Evolutionary conservation across 2,329 filamentous ascomycete genomes (phyloP).

Genomic region (Fusarium ambrosium): DNA sequence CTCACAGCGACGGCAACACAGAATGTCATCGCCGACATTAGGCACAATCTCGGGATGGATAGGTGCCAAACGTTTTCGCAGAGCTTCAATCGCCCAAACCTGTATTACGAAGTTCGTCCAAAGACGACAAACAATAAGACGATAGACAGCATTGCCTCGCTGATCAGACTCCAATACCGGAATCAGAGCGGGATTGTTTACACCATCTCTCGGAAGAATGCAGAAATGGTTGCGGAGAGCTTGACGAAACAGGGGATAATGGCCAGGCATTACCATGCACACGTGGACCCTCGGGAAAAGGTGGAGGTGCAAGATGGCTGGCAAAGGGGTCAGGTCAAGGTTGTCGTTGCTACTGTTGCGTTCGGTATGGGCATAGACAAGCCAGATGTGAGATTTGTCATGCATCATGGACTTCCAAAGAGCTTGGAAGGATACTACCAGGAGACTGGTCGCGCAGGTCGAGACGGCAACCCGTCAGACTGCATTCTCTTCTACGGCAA

Average conservation of each 20-base stretch:
- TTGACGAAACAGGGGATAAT: slow-evolving; percentile 76
- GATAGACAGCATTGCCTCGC: slow-evolving; percentile 65
- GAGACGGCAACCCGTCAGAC: slow-evolving; percentile 87
- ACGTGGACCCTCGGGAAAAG: slow-evolving; percentile 77
- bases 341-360: slow-evolving; percentile 97
- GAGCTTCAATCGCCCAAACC: slow-evolving; percentile 95
- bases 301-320: slow-evolving; percentile 80
- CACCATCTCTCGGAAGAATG: slow-evolving; percentile 85
- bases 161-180: slow-evolving; percentile 79
- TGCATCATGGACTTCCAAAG: slow-evolving; percentile 93
- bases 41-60: slow-evolving; percentile 88
- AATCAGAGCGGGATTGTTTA: slow-evolving; percentile 92
- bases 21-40: slow-evolving; percentile 92
- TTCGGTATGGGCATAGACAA: slow-evolving; percentile 99
- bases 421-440: slow-evolving; percentile 98
- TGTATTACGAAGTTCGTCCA: slow-evolving; percentile 85
- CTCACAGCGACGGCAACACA: slow-evolving; percentile 95
- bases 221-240: slow-evolving; percentile 82
- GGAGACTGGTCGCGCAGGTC: slow-evolving; percentile 93
- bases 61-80: slow-evolving; percentile 85
- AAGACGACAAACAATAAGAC: slow-evolving; percentile 72
- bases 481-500: slow-evolving; percentile 94
- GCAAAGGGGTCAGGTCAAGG: slow-evolving; percentile 84
- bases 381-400: slow-evolving; percentile 93
- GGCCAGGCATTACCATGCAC: slow-evolving; percentile 89